These are phyloP conservation scores for Paramecium caudatum DNA, from an alignment of 73 alveolate species.

Conservation along the genomic window DNA sequence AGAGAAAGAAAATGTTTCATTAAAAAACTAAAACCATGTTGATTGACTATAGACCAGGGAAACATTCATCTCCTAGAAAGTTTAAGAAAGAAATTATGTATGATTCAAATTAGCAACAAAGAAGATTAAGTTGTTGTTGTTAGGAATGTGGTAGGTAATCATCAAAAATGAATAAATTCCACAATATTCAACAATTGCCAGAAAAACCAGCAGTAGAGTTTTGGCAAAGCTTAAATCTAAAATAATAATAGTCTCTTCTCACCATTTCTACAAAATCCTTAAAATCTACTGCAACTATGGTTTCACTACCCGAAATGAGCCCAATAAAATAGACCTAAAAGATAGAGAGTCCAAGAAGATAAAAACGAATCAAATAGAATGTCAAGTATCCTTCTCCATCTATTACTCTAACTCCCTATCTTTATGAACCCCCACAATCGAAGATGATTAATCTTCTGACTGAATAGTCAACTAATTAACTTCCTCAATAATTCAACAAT, in stretches of 20 bases:
- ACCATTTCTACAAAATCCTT: constrained; percentile 33
- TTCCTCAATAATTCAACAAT: no score
- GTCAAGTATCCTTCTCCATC: neutral
- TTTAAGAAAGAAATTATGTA: constrained; percentile 1
- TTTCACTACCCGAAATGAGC: constrained; percentile 8
- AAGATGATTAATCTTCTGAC: neutral
- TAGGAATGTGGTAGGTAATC: constrained; percentile 12
- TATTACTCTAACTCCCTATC: neutral
- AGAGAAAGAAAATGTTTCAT: neutral
- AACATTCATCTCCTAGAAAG: no score
- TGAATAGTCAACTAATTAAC: neutral
- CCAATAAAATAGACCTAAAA: neutral
- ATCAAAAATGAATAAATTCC: constrained; percentile 7
- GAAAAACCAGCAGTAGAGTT: neutral
- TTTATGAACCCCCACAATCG: constrained; percentile 2
- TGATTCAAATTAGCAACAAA: neutral
- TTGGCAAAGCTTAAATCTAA: neutral
- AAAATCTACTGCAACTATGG: neutral
- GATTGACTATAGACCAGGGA: no score
- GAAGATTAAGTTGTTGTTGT: constrained; percentile 13
- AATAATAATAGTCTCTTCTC: neutral
- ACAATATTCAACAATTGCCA: neutral
- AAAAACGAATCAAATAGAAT: neutral
- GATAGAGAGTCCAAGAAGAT: constrained; percentile 23
- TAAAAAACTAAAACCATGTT: neutral